Percentiles rank a stretch among this genome's conserved stretches.
These are phyloP conservation scores for Euptelea pleiosperma DNA, from an alignment of 164 flowering plant species.

Conservation along the genomic window DNA sequence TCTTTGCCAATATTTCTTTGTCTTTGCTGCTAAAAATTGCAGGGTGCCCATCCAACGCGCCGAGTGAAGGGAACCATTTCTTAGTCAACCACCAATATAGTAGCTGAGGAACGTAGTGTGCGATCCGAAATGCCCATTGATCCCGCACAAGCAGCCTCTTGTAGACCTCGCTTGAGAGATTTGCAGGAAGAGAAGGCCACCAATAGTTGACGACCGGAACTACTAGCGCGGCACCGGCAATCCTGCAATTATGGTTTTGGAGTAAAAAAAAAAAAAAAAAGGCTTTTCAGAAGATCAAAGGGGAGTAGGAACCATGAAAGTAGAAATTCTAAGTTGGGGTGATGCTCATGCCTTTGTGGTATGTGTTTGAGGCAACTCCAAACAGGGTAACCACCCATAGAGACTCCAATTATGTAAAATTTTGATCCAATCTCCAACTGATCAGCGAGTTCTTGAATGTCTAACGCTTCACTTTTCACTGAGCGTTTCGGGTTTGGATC, in stretches of 20 bases:
- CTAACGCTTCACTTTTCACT: conserved; percentile 54
- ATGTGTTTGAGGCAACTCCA: conserved; percentile 41
- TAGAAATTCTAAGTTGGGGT: no score
- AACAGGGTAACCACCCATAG: conserved; percentile 46
- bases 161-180: conserved; percentile 15
- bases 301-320: no score
- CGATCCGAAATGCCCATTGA: conserved; percentile 26
- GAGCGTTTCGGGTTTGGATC: conserved; percentile 54
- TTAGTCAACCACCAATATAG: conserved; percentile 43
- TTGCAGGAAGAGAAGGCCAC: conserved; percentile 43
- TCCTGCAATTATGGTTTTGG: conserved; percentile 25
- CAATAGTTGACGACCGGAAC: conserved; percentile 42
- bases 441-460: conserved; percentile 61
- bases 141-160: conserved; percentile 20
- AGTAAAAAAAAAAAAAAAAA: neutral
- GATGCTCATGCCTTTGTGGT: conserved; percentile 43
- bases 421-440: conserved; percentile 47
- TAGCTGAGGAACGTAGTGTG: conserved; percentile 32
- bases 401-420: conserved; percentile 53
- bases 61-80: conserved; percentile 38
- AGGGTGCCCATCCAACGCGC: conserved; percentile 15
- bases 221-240: conserved; percentile 40
- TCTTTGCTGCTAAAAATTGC: conserved; percentile 25
- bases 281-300: no score
- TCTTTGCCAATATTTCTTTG: conserved; percentile 12